Percentiles rank a stretch among this genome's conserved stretches.
Evolutionary conservation across 208 protist genomes (phyloP).

Genomic region (Acanthamoeba healyi): DNA sequence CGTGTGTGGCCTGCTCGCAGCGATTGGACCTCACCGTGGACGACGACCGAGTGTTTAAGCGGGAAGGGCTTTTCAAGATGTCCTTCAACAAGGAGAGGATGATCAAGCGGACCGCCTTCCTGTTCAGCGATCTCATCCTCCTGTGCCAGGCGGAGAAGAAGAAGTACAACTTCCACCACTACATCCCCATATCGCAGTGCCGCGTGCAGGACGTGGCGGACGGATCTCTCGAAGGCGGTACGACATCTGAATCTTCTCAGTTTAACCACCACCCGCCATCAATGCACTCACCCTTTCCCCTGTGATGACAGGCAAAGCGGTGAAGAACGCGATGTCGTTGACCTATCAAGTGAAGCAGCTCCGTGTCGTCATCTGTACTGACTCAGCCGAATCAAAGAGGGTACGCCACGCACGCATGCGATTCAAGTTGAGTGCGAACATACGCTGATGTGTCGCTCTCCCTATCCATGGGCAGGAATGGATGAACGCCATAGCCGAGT

Average conservation of each 20-base stretch:
- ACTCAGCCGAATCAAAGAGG: constrained; percentile 24
- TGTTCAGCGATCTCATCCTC: constrained; percentile 64
- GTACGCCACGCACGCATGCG: not conserved
- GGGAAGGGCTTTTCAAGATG: constrained; percentile 41
- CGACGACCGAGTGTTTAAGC: not conserved
- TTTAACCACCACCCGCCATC: not conserved
- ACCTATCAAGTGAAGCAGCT: constrained; percentile 58
- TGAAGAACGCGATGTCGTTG: constrained; percentile 41
- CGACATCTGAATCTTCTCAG: not conserved
- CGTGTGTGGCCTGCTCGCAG: not conserved
- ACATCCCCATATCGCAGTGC: constrained; percentile 36
- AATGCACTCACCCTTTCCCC: not conserved
- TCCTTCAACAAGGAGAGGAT: constrained; percentile 71
- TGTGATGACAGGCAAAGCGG: constrained; percentile 4
- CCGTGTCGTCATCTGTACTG: constrained; percentile 28
- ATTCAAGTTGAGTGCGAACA: too few relatives aligned
- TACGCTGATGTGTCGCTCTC: too few relatives aligned
- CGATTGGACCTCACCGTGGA: constrained; percentile 9
- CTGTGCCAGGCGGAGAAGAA: constrained; percentile 50
- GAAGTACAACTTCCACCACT: constrained; percentile 7
- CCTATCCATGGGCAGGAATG: not conserved
- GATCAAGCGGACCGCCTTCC: not conserved
- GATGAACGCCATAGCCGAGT: constrained; percentile 22
- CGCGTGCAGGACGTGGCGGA: constrained; percentile 47
- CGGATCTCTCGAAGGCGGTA: constrained; percentile 45